Base-by-base conservation (phyloP, 345 rosid genomes). In the Syzygium jambos region DNA sequence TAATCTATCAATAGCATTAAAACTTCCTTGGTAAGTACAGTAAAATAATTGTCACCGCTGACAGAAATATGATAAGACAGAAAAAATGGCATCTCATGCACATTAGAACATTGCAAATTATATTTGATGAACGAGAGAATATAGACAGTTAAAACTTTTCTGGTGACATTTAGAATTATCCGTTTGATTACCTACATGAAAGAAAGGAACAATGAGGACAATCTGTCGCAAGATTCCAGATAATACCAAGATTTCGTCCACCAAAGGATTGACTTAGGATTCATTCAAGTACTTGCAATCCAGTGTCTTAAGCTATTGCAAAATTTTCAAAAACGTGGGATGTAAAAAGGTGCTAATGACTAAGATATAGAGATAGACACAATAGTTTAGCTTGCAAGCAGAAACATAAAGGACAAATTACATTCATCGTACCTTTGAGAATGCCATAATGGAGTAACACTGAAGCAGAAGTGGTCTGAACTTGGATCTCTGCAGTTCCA, bases 381-480 rank as follows among this genome's bases (percentile, higher is more conserved):
- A 84, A 52, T n/a, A 30, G 59, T n/a, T 43, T 49, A 52, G 80
- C 27, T 73, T 19, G 49, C 49, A 38, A 73, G 19, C 80, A 73
- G 49, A 68, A 38, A 73, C 82, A 73, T 73, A 9, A 30, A 38
- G 82, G 27, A 73, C 49, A 38, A 41, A 55, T 41, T 78, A 46
- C 51, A 87, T 88, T 63, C 89, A 53, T 80, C 92, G 55, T 27
- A 96, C 99, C 95, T 93, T 90, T 82, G 95, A 92, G 90, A 94
- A 90, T 56, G 92, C 92, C 91, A 96, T 88, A 90, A 95, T 91
- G 90, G 94, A 89, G 73, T 93, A 91, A 92, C 96, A 95, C 38
- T 90, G 95, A 73, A 87, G 89, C 86, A 54, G 92, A 88, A 96
- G 95, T 85, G 95, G 94, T 94, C 99, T 94, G 93, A 95, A 96